Percentiles rank a stretch among this genome's conserved stretches.
phyloP scores from a whole-genome alignment of 495 filamentous ascomycete species.

The Tuber aestivum region DNA sequence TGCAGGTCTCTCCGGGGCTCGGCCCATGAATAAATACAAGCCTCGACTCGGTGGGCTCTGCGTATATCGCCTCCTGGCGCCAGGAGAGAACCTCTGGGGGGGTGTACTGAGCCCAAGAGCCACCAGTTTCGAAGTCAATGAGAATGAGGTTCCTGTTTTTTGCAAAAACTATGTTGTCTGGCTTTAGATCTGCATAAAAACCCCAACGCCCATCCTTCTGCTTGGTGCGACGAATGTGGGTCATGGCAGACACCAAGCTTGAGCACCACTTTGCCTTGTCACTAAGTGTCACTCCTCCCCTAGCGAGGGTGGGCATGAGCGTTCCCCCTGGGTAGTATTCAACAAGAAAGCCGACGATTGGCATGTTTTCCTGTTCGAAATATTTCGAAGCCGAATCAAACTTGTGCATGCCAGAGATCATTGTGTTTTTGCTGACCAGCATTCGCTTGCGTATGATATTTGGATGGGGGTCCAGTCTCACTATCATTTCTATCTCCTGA shows the following conservation, averaged over 20 bases:
- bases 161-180: constrained; percentile 26
- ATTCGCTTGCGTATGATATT: constrained; percentile 21
- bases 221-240: constrained; percentile 13
- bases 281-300: background rate
- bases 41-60: background rate
- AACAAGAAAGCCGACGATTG: constrained; percentile 26
- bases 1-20: constrained; percentile 6
- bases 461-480: constrained; percentile 17
- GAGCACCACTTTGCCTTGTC: constrained; percentile 18
- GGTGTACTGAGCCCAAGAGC: constrained; percentile 28
- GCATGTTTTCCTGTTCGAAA: constrained; percentile 7
- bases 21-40: background rate
- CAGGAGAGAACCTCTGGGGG: constrained; percentile 19
- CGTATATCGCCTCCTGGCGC: background rate
- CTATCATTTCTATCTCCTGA: constrained; percentile 19
- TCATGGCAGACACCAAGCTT: constrained; percentile 17
- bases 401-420: constrained; percentile 12
- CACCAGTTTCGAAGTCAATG: constrained; percentile 25
- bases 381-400: constrained; percentile 23
- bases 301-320: background rate
- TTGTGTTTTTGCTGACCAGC: constrained; percentile 21
- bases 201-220: constrained; percentile 5
- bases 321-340: constrained; percentile 21
- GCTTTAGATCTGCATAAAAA: constrained; percentile 24
- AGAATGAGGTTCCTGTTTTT: constrained; percentile 7